Evolutionary conservation across 2,329 filamentous ascomycete genomes (phyloP), one percentile per base, ranked within the genome.

Genomic region (Penicillium sp.): DNA sequence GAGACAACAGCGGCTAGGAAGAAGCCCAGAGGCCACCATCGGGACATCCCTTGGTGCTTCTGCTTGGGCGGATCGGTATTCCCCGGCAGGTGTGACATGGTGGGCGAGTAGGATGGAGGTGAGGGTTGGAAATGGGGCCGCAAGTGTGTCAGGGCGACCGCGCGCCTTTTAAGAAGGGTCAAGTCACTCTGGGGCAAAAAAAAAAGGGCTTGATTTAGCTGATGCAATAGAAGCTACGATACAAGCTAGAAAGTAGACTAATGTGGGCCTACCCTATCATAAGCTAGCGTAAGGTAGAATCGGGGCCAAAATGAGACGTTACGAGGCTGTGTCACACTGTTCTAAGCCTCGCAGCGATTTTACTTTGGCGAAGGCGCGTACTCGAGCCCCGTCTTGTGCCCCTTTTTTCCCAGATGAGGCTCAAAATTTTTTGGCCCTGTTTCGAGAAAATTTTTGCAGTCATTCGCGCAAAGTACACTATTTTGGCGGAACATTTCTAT

Each of bases 1-100:
- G 48, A 54, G 38, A 56, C 21, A 29, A 59, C 23, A 21, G 59
- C 54, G n/a, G 36, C 52, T 23, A 61, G 58, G 52, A 57, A 57
- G 42, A 61, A 58, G 39, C 53, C 21, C 23, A 59, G 54, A 18
- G 57, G 57, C 54, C 57, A 61, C 57, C 59, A 56, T 33, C 59
- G 59, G 15, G 39, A 43, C 13, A 49, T 36, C 41, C 47, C 39
- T 16, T 9, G 7, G 21, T 12, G 5, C 6, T 26, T 42, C 24
- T 26, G 39, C 12, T n/a, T 16, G 23, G 41, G 33, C 15, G 23
- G 5, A 7, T 24, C n/a, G 47, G 15, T 31, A 23, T 42, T 24
- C 24, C 38, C 33, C 36, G 47, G 18, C 28, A 21, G 21, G 39
- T 42, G 13, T 16, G 39, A 18, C 47, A 49, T 49, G n/a, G 9